Conservation (phyloP, 495 filamentous ascomycete species). For the Terfezia boudieri region DNA sequence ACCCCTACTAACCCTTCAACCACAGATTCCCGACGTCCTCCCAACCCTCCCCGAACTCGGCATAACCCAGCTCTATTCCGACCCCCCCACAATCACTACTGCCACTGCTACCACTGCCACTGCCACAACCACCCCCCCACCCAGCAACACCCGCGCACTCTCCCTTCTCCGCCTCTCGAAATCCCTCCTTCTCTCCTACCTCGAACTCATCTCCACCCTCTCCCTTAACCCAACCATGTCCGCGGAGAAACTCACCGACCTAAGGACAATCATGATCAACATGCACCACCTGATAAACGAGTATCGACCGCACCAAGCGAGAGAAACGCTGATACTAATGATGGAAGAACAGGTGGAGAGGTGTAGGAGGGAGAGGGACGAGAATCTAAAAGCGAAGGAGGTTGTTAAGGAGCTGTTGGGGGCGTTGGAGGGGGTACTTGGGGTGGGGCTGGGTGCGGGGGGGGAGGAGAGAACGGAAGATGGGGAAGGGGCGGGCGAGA, state of each 20-base stretch:
- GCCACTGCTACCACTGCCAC: slow-evolving; percentile 9
- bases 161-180: slow-evolving; percentile 37
- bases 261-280: slow-evolving; percentile 66
- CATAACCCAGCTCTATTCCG: slow-evolving; percentile 45
- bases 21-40: slow-evolving; percentile 27
- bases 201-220: slow-evolving; percentile 55
- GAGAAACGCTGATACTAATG: slow-evolving; percentile 70
- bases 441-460: slow-evolving; percentile 1
- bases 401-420: slow-evolving; percentile 49
- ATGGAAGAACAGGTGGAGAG: slow-evolving; percentile 74
- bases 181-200: slow-evolving; percentile 61
- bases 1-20: slow-evolving; percentile 2
- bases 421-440: slow-evolving; percentile 11
- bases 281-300: slow-evolving; percentile 80
- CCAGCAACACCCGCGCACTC: slow-evolving; percentile 24
- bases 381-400: slow-evolving; percentile 45
- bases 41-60: slow-evolving; percentile 44
- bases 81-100: slow-evolving; percentile 18
- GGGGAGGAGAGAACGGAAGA: slow-evolving; percentile 7
- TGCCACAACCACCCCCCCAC: background rate
- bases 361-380: slow-evolving; percentile 53
- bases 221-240: slow-evolving; percentile 36
- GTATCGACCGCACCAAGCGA: slow-evolving; percentile 84
- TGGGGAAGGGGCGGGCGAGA: slow-evolving; percentile 12
- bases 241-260: slow-evolving; percentile 43